Conservation (phyloP, 495 filamentous ascomycete genomes). For the Penicillium coprophilum region DNA sequence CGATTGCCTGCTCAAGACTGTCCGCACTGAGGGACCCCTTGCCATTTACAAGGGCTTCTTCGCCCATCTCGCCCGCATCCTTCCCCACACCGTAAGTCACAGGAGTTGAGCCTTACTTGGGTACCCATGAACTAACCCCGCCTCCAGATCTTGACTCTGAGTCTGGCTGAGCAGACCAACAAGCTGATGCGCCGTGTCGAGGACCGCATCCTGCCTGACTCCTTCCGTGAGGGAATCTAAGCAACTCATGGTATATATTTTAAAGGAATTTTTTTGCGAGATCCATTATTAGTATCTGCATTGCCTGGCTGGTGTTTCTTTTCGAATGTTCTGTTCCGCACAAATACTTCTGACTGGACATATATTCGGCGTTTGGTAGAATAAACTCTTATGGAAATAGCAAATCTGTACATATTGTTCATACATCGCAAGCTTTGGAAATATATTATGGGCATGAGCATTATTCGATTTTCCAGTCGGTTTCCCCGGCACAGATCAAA, state of each 20-base stretch:
- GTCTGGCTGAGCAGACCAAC: conserved; percentile 94
- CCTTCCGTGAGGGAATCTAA: conserved; percentile 49
- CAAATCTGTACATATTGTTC: conserved; percentile 8
- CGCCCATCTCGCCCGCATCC: conserved; percentile 88
- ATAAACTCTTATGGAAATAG: background rate
- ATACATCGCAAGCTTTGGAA: background rate
- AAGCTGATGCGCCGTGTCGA: conserved; percentile 82
- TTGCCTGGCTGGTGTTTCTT: conserved; percentile 1
- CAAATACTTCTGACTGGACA: conserved; percentile 10
- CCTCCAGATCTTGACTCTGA: conserved; percentile 76
- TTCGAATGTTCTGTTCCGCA: background rate
- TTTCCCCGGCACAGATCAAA: background rate
- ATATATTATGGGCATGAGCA: background rate
- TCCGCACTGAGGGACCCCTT: conserved; percentile 84
- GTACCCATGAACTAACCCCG: conserved; percentile 15
- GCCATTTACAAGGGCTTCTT: conserved; percentile 99
- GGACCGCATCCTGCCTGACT: conserved; percentile 57
- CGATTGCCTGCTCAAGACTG: conserved; percentile 88
- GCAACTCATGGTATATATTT: background rate
- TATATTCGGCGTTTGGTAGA: conserved; percentile 18
- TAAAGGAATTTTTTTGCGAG: background rate
- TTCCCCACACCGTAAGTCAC: conserved; percentile 80
- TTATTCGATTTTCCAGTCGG: background rate
- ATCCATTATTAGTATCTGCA: conserved; percentile 3
- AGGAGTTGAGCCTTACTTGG: background rate